phyloP scores from a whole-genome alignment of 352 stramenopile species.

The Achlya hypogyna region DNA sequence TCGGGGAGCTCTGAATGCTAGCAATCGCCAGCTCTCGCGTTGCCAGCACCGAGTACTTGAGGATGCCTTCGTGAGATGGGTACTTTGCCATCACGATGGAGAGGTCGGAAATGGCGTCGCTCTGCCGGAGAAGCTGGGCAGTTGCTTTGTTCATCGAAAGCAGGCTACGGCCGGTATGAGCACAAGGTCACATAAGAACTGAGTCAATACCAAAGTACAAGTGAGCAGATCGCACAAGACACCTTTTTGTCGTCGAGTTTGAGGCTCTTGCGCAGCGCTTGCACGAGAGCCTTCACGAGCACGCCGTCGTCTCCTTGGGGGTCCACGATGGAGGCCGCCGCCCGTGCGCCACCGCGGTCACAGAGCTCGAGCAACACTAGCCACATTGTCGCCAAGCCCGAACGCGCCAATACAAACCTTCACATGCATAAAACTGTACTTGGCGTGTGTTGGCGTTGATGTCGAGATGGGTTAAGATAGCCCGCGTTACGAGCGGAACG shows the following conservation, averaged over 20 bases:
- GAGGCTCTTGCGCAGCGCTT: conserved; percentile 46
- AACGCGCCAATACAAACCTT: conserved; percentile 29
- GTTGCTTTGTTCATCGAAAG: conserved; percentile 17
- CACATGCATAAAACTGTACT: conserved; percentile 72
- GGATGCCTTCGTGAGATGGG: conserved; percentile 60
- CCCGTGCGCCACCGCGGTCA: conserved; percentile 39
- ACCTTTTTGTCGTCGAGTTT: conserved; percentile 66
- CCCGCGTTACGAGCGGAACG: conserved; percentile 34
- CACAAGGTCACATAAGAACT: neutral
- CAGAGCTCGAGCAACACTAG: conserved; percentile 52
- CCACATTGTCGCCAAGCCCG: neutral
- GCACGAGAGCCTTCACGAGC: conserved; percentile 35
- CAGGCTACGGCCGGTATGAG: too few species aligned
- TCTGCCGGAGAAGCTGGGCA: conserved; percentile 33
- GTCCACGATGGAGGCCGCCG: conserved; percentile 29
- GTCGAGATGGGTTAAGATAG: conserved; percentile 44
- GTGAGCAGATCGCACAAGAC: conserved; percentile 45
- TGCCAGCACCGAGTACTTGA: conserved; percentile 47
- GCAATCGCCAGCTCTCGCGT: conserved; percentile 48
- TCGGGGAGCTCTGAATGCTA: conserved; percentile 47
- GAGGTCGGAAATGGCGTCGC: conserved; percentile 49
- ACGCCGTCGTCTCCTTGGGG: conserved; percentile 22
- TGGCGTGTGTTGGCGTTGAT: conserved; percentile 67
- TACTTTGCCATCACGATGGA: conserved; percentile 69
- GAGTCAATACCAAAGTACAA: conserved; percentile 46